Percentiles rank a stretch among this genome's conserved stretches.
Conservation (phyloP, 2,329 filamentous ascomycete species). For the Hypoxylon sp. region DNA sequence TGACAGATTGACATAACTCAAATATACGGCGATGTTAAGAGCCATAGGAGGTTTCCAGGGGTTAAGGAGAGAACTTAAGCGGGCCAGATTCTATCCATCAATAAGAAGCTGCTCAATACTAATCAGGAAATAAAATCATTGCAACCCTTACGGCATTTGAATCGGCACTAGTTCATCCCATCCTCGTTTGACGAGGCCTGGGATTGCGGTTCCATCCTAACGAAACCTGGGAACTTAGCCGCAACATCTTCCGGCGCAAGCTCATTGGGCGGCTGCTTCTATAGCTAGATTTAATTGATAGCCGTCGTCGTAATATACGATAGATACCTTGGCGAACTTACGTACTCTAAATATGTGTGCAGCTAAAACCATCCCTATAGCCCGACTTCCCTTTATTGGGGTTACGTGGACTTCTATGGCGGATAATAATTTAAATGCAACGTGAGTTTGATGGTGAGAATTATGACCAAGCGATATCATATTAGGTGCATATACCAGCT, state of each 20-base stretch:
- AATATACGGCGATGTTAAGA: neutral
- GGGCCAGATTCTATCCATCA: neutral
- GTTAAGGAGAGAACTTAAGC: neutral
- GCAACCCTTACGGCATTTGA: slow-evolving; percentile 11
- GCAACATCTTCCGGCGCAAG: slow-evolving; percentile 30
- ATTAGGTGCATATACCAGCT: neutral
- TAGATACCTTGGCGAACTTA: slow-evolving; percentile 1
- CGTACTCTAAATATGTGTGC: neutral
- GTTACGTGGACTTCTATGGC: slow-evolving; percentile 27
- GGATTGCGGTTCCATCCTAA: slow-evolving; percentile 17
- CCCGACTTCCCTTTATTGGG: slow-evolving; percentile 6
- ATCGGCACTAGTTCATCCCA: slow-evolving; percentile 14
- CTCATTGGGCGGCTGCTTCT: slow-evolving; percentile 13
- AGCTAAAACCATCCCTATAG: slow-evolving; percentile 2
- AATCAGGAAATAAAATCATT: slow-evolving; percentile 2
- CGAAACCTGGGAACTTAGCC: slow-evolving; percentile 34
- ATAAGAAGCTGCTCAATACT: neutral
- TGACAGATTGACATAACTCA: neutral
- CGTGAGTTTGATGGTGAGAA: slow-evolving; percentile 10
- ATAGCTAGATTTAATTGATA: neutral
- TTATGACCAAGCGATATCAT: neutral
- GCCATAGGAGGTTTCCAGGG: neutral
- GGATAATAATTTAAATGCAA: slow-evolving; percentile 35
- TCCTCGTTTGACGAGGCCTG: slow-evolving; percentile 3
- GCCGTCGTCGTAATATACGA: slow-evolving; percentile 22